A percentile compares a stretch with the other conserved stretches of the same genome.
These are phyloP conservation scores for Trypanosomatidae sp. DNA, from an alignment of 208 protist genomes.

Conservation along the genomic window DNA sequence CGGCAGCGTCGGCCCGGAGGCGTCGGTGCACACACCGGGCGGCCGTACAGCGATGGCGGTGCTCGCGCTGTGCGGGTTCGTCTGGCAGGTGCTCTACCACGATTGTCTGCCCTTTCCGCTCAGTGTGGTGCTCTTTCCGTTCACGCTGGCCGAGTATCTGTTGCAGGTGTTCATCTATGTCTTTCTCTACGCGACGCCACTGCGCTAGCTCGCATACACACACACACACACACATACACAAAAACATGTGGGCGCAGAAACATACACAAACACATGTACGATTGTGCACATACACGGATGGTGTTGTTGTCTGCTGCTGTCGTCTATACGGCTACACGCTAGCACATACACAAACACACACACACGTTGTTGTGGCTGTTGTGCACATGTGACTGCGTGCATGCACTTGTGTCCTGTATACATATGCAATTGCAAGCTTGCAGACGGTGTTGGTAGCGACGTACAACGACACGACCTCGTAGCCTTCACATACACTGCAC, in stretches of 20 bases:
- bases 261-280: background rate
- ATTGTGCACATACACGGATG: background rate
- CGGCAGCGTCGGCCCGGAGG: slow-evolving; percentile 22
- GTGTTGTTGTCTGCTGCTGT: no score
- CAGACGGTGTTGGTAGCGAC: no score
- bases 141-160: slow-evolving; percentile 33
- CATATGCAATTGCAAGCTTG: no score
- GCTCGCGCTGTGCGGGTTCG: slow-evolving; percentile 44
- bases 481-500: no score
- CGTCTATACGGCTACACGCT: no score
- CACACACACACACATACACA: slow-evolving; percentile 1
- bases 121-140: slow-evolving; percentile 53
- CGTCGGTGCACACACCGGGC: slow-evolving; percentile 19
- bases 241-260: no score
- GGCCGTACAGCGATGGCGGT: slow-evolving; percentile 22
- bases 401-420: slow-evolving; percentile 1
- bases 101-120: slow-evolving; percentile 57
- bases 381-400: background rate
- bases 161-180: slow-evolving; percentile 14
- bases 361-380: background rate
- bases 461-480: no score
- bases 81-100: slow-evolving; percentile 49
- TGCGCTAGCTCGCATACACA: background rate
- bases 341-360: background rate
- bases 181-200: slow-evolving; percentile 11